Evolutionary conservation across 768 basidiomycete genomes (phyloP), one percentile per base, ranked within the genome.

Genomic region (Mycena belliarum): DNA sequence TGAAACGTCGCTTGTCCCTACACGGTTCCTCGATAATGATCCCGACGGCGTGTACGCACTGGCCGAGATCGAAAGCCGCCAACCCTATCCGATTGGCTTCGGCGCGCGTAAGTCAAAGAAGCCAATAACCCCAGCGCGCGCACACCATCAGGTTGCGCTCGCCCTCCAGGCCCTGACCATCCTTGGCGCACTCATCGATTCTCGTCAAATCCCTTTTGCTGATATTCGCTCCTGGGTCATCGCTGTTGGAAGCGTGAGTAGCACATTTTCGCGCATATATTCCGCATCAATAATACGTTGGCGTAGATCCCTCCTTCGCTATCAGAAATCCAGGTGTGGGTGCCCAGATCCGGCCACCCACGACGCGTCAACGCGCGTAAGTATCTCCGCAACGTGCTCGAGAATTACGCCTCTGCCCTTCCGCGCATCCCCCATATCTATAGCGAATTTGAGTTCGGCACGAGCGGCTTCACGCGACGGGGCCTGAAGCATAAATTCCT

Each of bases 141-240:
- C 41, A 1, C 7, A 18, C 2, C 46, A 54, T 15, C 51, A 59
- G 11, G 24, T 26, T 20, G 46, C 41, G 11, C 0, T 53, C 25
- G 59, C 49, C 4, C 48, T 60, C 21, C 59, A 55, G 26, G 54
- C 59, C 6, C 59, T 60, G 12, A 23, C 44, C 38, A 55, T 55
- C 28, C 37, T 60, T 24, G 54, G 44, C 28, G 12, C 11, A 1
- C 35, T 47, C 5, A 15, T 60, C n/a, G 37, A 55, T 18, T 29
- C 42, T 10, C 59, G 59, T 38, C 21, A 49, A 28, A 20, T 60
- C 20, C 54, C 59, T 2, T 55, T 41, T 23, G 29, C 21, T 9
- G 49, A 60, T 9, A 37, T 60, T 23, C 33, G 44, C 4, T n/a
- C 37, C n/a, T 60, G 59, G 59, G 37, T 60, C 23, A 18, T 1